Evolutionary conservation across 2,329 filamentous ascomycete genomes (phyloP), one percentile per base, ranked within the genome.

Genomic region (Aspergillus thermomutatus): DNA sequence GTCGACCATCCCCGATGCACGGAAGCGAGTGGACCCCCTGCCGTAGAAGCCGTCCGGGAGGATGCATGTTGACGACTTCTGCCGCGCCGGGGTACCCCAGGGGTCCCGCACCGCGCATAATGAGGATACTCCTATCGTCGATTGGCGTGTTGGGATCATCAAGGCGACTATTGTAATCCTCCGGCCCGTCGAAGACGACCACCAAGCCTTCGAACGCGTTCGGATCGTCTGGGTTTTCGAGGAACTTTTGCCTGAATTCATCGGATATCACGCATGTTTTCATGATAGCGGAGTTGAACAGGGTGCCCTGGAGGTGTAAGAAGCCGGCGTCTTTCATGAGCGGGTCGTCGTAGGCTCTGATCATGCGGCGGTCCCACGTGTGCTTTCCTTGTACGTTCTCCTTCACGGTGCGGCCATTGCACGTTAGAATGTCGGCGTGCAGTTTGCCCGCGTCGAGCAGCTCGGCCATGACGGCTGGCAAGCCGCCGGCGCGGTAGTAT

Each of bases 1-100:
- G 82, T 49, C 82, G 71, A 1, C 81, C 82, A 62, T 84, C 81
- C 6, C 82, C 82, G 56, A 84, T 80, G 55, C 79, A 82, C 7
- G 78, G 76, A 49, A 83, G 66, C 48, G 79, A 72, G 60, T 73
- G 65, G 57, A 82, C 67, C 51, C 82, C 77, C 63, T 79, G 65
- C 58, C 74, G 75, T 46, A 82, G 62, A 4, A 81, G 70, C 52
- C 74, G 70, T 26, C 70, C 72, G 1, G 79, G 79, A 26, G 79
- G 75, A 52, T 79, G 78, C 78, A 81, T 82, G 65, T 82, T 82
- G 55, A 82, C 79, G 21, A 82, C 79, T 60, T 82, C 79, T 3
- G 79, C 79, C 0, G 79, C 78, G 11, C 79, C 80, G 0, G 80
- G 79, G 59, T 80, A 82, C 0, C 80, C 80, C 5, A 80, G 66